Evolutionary conservation across 2,329 filamentous ascomycete genomes (phyloP).

Genomic region (Claviceps monticola): DNA sequence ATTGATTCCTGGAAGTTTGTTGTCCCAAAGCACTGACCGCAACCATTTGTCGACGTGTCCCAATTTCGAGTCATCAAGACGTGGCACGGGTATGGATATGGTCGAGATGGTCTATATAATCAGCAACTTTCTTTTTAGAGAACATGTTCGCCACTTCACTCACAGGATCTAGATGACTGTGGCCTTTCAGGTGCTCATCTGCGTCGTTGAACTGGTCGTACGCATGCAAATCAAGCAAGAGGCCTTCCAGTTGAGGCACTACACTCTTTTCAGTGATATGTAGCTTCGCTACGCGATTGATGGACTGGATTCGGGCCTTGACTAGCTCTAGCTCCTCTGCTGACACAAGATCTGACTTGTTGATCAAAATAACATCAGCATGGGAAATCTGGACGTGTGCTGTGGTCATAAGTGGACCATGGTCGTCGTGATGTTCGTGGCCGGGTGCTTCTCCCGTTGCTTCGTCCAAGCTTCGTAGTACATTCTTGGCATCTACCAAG

Average conservation of each 20-base stretch:
- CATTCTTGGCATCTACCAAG: conserved; percentile 87
- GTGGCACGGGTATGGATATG: conserved; percentile 53
- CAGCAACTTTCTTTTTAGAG: conserved; percentile 6
- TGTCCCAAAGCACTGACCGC: conserved; percentile 72
- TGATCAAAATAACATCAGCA: conserved; percentile 87
- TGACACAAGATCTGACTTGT: conserved; percentile 79
- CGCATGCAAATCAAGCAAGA: conserved; percentile 80
- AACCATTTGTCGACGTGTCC: conserved; percentile 65
- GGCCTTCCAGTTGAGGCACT: conserved; percentile 70
- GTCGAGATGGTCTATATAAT: conserved; percentile 64
- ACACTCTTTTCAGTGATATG: conserved; percentile 68
- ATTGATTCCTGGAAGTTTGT: conserved; percentile 36
- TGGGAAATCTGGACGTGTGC: conserved; percentile 95
- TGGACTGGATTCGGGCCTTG: conserved; percentile 58
- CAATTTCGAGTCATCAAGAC: conserved; percentile 44
- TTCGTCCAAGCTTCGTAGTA: conserved; percentile 70
- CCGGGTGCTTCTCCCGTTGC: conserved; percentile 39
- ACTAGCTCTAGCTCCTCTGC: conserved; percentile 55
- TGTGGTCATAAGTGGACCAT: conserved; percentile 66
- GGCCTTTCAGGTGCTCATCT: conserved; percentile 60
- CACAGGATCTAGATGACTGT: conserved; percentile 83
- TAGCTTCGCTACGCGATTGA: conserved; percentile 80
- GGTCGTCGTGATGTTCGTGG: conserved; percentile 35
- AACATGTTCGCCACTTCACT: conserved; percentile 14
- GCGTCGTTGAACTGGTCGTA: conserved; percentile 72